Evolutionary conservation across 345 rosid genomes (phyloP), one percentile per base, ranked within the genome.

Genomic region (Kandelia obovata): DNA sequence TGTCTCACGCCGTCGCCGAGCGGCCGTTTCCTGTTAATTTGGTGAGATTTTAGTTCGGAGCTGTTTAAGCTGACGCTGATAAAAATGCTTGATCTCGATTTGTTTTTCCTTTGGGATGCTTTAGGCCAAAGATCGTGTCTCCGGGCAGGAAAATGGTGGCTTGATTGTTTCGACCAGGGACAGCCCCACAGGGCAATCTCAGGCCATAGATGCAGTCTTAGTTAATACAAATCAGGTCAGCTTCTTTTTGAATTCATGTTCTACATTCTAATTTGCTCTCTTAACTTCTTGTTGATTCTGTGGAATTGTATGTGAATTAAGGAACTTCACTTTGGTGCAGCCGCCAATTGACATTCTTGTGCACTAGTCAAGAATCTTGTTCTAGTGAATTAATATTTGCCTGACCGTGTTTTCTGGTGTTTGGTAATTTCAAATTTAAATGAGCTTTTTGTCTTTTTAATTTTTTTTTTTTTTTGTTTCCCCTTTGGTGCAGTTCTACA

Each of bases 161-260:
- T 71, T 89, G 75, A 73, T 91, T 23, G 84, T 82, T 63, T 69
- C 85, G 20, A 68, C 80, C 2, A 81, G 84, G 74, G 89, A 81
- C 37, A 71, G 73, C 5, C 49, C 68, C 32, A 67, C 83, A 23
- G 84, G 90, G n/a, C 86, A 88, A 58, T 73, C 93, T 60, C 89
- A 86, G 63, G 85, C 87, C 10, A 81, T 84, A 43, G 93, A 92
- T 74, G 86, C 89, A 53, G 95, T 92, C 79, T 79, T 92, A 79
- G 89, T 88, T 81, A 95, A 89, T 68, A 85, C 97, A 10, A 89
- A 88, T 84, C 90, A 88, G 87, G 97, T 88, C 28, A 64, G 60
- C 61, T 35, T 23, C 4, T 9, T 9, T 51, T 11, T 16, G 13
- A 5, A 43, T 70, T 21, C 4, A 7, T 39, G 10, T 76, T 27